phyloP scores from a whole-genome alignment of 306 rosid species.

The Psophocarpus tetragonolobus region DNA sequence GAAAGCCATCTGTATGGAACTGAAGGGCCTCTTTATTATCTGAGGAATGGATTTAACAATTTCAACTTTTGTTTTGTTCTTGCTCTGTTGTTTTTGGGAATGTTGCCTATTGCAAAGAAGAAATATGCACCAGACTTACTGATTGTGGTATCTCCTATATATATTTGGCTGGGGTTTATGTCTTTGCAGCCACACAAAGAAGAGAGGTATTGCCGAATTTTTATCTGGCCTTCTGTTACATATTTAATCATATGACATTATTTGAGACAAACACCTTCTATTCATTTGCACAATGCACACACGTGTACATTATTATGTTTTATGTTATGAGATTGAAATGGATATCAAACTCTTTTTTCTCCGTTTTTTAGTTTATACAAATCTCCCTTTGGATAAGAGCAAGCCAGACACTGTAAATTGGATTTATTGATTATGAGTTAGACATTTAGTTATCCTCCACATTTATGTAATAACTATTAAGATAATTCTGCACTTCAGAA shows the following conservation, averaged over 20 bases:
- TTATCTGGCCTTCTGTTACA: slow-evolving; percentile 26
- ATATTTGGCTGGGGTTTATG: slow-evolving; percentile 92
- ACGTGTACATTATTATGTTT: background rate
- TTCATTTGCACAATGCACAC: background rate
- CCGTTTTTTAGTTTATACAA: slow-evolving; percentile 12
- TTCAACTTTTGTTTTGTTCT: slow-evolving; percentile 84
- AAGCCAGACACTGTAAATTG: background rate
- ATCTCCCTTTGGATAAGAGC: background rate
- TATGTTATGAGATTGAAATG: slow-evolving; percentile 28
- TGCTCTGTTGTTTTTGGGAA: slow-evolving; percentile 77
- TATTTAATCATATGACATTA: slow-evolving; percentile 10
- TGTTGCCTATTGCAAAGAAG: slow-evolving; percentile 70
- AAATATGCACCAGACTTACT: slow-evolving; percentile 80
- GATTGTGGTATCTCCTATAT: slow-evolving; percentile 82
- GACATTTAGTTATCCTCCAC: background rate
- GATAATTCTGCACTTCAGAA: background rate
- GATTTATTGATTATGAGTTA: background rate
- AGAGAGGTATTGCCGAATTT: slow-evolving; percentile 65
- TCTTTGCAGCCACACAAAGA: slow-evolving; percentile 98
- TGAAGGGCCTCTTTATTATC: slow-evolving; percentile 79
- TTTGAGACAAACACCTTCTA: background rate
- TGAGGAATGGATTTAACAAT: slow-evolving; percentile 94
- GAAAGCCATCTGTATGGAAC: slow-evolving; percentile 96
- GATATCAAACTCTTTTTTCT: background rate
- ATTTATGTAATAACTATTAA: background rate